Conservation (phyloP, 225 moss, liverwort and hornwort species). For the Neckera pumila region DNA sequence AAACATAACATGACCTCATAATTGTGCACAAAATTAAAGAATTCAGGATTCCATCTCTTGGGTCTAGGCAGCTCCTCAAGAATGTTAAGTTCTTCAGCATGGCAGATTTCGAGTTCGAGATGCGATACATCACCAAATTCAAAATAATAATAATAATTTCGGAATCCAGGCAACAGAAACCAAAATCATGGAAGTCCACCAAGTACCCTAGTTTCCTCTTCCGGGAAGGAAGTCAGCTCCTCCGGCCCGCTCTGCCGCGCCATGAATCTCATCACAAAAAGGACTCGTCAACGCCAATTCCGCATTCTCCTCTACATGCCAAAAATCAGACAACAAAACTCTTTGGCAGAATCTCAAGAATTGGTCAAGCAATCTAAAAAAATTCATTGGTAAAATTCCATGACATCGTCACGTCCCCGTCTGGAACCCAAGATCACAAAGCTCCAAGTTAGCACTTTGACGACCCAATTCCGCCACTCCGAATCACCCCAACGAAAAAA, state of each 20-base stretch:
- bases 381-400: too few species aligned
- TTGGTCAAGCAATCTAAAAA: background rate
- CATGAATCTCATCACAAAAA: conserved; percentile 31
- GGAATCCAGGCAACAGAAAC: background rate
- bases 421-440: background rate
- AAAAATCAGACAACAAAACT: background rate
- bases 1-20: background rate
- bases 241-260: conserved; percentile 11
- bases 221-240: conserved; percentile 22
- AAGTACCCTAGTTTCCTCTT: conserved; percentile 49
- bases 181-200: background rate
- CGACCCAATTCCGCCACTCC: background rate
- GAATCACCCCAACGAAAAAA: background rate
- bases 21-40: background rate
- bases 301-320: background rate
- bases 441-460: background rate
- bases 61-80: background rate
- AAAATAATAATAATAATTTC: background rate
- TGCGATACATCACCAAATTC: background rate
- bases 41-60: background rate
- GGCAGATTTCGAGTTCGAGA: background rate
- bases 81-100: background rate
- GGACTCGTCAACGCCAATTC: background rate
- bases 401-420: background rate
- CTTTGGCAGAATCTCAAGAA: background rate